Percentiles rank a stretch among this genome's conserved stretches.
Evolutionary conservation across 2,329 filamentous ascomycete species (phyloP).

Genomic region (Paecilomyces formosus): DNA sequence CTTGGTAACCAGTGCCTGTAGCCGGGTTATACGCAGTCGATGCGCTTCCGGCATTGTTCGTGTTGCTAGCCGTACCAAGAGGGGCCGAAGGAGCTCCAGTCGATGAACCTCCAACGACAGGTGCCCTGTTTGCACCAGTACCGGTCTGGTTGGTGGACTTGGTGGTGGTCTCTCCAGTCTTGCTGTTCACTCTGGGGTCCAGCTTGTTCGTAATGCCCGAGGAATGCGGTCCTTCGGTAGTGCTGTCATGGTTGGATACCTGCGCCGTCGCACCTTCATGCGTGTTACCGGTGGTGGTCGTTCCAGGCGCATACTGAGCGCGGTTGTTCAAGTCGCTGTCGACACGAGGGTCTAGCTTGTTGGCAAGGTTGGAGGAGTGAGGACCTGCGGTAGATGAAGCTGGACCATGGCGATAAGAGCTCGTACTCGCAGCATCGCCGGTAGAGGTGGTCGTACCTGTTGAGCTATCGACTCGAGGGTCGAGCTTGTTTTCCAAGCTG

Average conservation of each 20-base stretch:
- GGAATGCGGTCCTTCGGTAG: constrained; percentile 12
- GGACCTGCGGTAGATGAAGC: constrained; percentile 22
- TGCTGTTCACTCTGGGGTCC: constrained; percentile 19
- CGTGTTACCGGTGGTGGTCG: constrained; percentile 7
- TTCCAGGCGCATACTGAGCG: constrained; percentile 4
- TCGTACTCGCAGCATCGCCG: neutral
- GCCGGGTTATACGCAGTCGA: constrained; percentile 17
- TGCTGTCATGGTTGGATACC: neutral
- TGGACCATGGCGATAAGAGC: neutral
- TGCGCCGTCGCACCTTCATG: constrained; percentile 6
- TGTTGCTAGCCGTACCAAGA: constrained; percentile 7
- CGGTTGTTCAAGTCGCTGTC: constrained; percentile 17
- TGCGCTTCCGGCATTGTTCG: constrained; percentile 5
- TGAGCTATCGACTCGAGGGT: constrained; percentile 31
- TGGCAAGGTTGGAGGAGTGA: constrained; percentile 36
- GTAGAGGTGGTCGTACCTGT: neutral
- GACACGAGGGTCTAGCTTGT: constrained; percentile 26
- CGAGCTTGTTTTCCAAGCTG: constrained; percentile 28
- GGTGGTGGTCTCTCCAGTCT: constrained; percentile 12
- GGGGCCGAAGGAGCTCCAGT: constrained; percentile 20
- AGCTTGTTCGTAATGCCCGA: constrained; percentile 17
- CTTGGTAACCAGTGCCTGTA: constrained; percentile 16
- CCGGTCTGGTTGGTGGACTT: constrained; percentile 11
- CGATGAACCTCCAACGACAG: constrained; percentile 16
- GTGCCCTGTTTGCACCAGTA: constrained; percentile 1